Evolutionary conservation across 1,284 basidiomycete species (phyloP), one percentile per base, ranked within the genome.

Genomic region (Coniferiporia weirii): DNA sequence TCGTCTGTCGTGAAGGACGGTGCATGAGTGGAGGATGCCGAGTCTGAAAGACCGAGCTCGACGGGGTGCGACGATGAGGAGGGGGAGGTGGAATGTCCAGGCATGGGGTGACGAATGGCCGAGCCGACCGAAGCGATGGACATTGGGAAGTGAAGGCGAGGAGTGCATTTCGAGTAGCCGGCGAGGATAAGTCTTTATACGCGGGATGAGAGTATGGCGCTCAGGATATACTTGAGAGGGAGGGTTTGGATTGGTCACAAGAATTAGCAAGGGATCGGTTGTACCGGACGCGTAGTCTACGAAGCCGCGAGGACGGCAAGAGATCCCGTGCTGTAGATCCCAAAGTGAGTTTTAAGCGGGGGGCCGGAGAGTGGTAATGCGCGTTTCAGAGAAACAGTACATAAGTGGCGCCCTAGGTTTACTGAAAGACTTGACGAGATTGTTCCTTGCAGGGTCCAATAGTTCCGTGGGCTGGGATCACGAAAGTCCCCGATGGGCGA

Each of bases 301-400:
- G 19, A 51, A 56, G 46, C 53, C 59, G 54, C 48, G 53, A 55
- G 54, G 56, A 38, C 51, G 50, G 34, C 17, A 48, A 51, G 40
- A 47, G 54, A 55, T 56, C 53, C 51, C 49, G 46, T 40, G 44
- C 20, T 43, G 59, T 47, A 60, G 59, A 60, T 60, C 58, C 48
- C 54, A 36, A 52, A 46, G 51, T 51, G 56, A 60, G 49, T 44
- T 60, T 56, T 58, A 52, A 38, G 43, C 40, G 32, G 45, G n/a
- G 48, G 22, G 44, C 47, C 57, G 57, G 57, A 58, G 50, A 47
- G 36, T 58, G 57, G 46, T 58, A 47, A 40, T 10, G 15, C 15
- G 50, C 32, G 51, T n/a, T 20, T 43, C 40, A 4, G 51, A 51
- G 56, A 47, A 32, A 53, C 50, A 54, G 45, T 56, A n/a, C n/a